These are phyloP conservation scores for Aphanomyces euteiches DNA, from an alignment of 352 stramenopile genomes.

Conservation along the genomic window DNA sequence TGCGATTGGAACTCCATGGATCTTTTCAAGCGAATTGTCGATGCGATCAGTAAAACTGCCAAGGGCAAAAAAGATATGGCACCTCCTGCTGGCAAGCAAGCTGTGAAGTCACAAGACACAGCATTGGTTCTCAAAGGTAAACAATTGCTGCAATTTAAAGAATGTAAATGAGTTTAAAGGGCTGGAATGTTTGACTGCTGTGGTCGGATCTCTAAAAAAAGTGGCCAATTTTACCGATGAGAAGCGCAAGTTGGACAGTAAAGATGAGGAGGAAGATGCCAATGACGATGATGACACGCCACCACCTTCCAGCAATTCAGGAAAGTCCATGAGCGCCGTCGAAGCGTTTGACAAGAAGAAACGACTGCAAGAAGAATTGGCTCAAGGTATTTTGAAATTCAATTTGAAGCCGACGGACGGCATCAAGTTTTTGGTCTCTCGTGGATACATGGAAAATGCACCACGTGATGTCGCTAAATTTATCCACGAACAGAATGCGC, in stretches of 20 bases:
- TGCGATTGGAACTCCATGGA: slow-evolving; percentile 97
- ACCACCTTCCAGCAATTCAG: not conserved
- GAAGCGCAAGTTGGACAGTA: slow-evolving; percentile 47
- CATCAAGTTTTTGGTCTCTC: slow-evolving; percentile 88
- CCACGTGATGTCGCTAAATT: slow-evolving; percentile 93
- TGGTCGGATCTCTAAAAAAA: slow-evolving; percentile 89
- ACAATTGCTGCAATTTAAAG: not conserved
- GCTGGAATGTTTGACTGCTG: slow-evolving; percentile 92
- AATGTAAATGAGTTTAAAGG: slow-evolving; percentile 4
- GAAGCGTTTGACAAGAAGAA: slow-evolving; percentile 98
- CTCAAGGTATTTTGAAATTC: slow-evolving; percentile 96
- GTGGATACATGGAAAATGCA: slow-evolving; percentile 89
- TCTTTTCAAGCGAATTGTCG: slow-evolving; percentile 98
- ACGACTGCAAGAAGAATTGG: slow-evolving; percentile 94
- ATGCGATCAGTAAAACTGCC: slow-evolving; percentile 93
- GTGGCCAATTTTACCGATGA: slow-evolving; percentile 68
- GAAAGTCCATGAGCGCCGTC: slow-evolving; percentile 70
- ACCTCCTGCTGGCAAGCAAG: slow-evolving; percentile 44
- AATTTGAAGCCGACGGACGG: slow-evolving; percentile 93
- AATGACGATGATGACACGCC: slow-evolving; percentile 11
- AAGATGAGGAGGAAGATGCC: slow-evolving; percentile 37
- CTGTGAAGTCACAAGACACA: slow-evolving; percentile 36
- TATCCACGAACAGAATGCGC: slow-evolving; percentile 87
- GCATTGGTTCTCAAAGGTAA: slow-evolving; percentile 61
- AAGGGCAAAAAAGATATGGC: slow-evolving; percentile 76